Evolutionary conservation across 2,329 filamentous ascomycete genomes (phyloP).

Genomic region (Hymenotorrendiella dingleyae): DNA sequence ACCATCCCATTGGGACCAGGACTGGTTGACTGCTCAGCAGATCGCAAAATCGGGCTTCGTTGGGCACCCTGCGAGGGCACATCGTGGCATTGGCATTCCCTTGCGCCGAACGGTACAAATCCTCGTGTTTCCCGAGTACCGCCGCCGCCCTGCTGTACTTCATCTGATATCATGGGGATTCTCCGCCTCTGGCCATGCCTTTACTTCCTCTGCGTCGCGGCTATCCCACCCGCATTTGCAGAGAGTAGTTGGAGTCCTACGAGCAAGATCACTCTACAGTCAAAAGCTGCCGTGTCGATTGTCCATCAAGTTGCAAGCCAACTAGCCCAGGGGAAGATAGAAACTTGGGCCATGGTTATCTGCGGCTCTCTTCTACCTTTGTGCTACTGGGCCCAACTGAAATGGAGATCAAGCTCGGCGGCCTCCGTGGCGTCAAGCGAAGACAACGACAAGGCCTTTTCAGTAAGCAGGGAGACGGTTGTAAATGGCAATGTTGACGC

Average conservation of each 20-base stretch:
- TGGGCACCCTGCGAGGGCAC: too few species aligned
- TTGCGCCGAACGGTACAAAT: too few species aligned
- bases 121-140: too few species aligned
- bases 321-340: slow-evolving; percentile 14
- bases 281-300: slow-evolving; percentile 14
- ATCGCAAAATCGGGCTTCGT: too few species aligned
- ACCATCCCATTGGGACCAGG: too few species aligned
- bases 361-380: slow-evolving; percentile 14
- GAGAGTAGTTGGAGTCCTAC: slow-evolving; percentile 1
- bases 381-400: slow-evolving; percentile 21
- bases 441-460: slow-evolving; percentile 4
- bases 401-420: slow-evolving; percentile 14
- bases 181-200: slow-evolving; percentile 1
- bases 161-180: slow-evolving; percentile 1
- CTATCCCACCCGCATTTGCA: not conserved
- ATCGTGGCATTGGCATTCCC: too few species aligned
- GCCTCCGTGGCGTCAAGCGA: slow-evolving; percentile 14
- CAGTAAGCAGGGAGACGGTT: not conserved
- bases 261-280: slow-evolving; percentile 5
- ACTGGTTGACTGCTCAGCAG: too few species aligned
- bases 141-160: too few species aligned
- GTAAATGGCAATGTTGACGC: not conserved
- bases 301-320: slow-evolving; percentile 15
- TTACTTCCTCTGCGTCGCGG: not conserved
- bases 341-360: slow-evolving; percentile 20